Evolutionary conservation across 2,329 filamentous ascomycete species (phyloP).

Genomic region (Fusarium cicatricum): DNA sequence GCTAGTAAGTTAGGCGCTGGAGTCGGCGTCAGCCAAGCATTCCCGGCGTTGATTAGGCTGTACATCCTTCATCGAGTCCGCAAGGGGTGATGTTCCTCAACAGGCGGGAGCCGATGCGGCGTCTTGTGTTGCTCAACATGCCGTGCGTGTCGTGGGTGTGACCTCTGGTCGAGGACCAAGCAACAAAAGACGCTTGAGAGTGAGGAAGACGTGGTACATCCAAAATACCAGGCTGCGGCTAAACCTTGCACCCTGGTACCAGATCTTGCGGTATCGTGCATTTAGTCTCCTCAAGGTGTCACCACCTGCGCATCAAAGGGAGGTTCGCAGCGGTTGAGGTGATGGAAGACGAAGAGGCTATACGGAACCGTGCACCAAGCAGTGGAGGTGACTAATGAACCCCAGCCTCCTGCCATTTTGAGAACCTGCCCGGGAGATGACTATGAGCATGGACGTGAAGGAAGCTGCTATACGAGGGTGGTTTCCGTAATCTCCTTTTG

Average conservation of each 20-base stretch:
- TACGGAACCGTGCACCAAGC: constrained; percentile 2
- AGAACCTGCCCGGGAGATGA: not conserved
- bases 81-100: constrained; percentile 18
- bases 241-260: constrained; percentile 36
- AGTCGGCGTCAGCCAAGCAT: constrained; percentile 21
- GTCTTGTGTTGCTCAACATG: constrained; percentile 33
- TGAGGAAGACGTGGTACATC: constrained; percentile 26
- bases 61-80: constrained; percentile 13
- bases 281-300: constrained; percentile 33
- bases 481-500: too few relatives aligned
- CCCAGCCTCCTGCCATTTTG: not conserved
- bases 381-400: constrained; percentile 9
- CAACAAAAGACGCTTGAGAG: constrained; percentile 15
- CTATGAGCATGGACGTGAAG: not conserved
- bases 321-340: constrained; percentile 3
- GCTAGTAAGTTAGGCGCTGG: constrained; percentile 21
- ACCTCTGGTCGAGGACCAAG: constrained; percentile 24
- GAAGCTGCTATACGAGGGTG: too few relatives aligned
- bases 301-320: constrained; percentile 19
- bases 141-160: constrained; percentile 16
- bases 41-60: constrained; percentile 16
- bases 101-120: constrained; percentile 38
- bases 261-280: constrained; percentile 43
- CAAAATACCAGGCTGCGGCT: constrained; percentile 25
- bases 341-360: not conserved